Base-by-base conservation (phyloP, 2,329 filamentous ascomycete genomes). In the Cyphellophora europaea region DNA sequence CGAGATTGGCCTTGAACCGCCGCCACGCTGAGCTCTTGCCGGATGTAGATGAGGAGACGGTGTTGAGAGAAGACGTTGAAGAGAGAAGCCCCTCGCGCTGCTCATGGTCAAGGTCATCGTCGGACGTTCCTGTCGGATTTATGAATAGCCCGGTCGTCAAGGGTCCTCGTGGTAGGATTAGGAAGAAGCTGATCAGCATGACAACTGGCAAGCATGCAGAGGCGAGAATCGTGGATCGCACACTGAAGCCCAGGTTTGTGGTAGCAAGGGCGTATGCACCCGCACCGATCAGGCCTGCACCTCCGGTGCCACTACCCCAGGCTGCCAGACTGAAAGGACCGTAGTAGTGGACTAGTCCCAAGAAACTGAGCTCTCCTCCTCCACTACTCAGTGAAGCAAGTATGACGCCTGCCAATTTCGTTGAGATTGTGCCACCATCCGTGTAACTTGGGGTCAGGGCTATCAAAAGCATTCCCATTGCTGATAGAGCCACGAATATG, bases 251-350 rank as follows among this genome's bases (percentile, higher is more conserved):
- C 37, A 93, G 65, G 53, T 79, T 82, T 19, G 83, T 88, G 1
- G 89, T 96, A 39, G 91, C 71, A 31, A 89, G 53, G 5, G 93
- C 84, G 59, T 96, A 98, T 11, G 89, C 69, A 0, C 87, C 87
- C 1, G 89, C 86, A 4, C 91, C 91, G 1, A 89, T 69, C 38
- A 98, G 58, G 0, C 89, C 89, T 1, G 89, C 89, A 0, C 82
- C 89, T 2, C 89, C 89, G 0, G 89, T 95, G 0, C 89, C 89
- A 44, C 82, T 89, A 0, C 86, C 83, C 91, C 91, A 98, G 21
- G 85, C 80, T 0, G 88, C 88, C 12, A 96, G 69, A 49, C 85
- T 86, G 58, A 84, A 80, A 6, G 77, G 79, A 0, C 89, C 91
- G 52, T 96, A 96, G 63, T 82, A 95, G 56, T 96, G 89, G 11